phyloP scores from a whole-genome alignment of 2,329 filamentous ascomycete genomes.

The Daldinia sp. region DNA sequence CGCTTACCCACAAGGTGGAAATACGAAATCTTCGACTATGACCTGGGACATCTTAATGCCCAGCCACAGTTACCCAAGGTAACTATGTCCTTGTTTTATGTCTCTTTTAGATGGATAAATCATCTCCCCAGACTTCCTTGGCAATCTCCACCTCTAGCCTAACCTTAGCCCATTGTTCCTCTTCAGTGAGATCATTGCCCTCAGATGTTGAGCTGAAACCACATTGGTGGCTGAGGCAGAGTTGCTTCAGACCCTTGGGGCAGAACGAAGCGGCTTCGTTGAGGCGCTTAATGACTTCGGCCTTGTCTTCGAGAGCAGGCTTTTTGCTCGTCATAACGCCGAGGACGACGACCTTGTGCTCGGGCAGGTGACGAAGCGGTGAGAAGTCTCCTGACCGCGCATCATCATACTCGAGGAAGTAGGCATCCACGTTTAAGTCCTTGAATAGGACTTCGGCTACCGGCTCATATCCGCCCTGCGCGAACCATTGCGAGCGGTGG shows the following conservation, averaged over 20 bases:
- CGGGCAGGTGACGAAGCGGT: slow-evolving; percentile 65
- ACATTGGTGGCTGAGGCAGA: slow-evolving; percentile 69
- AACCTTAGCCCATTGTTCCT: slow-evolving; percentile 70
- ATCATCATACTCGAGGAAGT: slow-evolving; percentile 71
- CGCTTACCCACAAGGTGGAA: background rate
- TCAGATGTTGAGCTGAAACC: slow-evolving; percentile 69
- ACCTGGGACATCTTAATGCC: background rate
- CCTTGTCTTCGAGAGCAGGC: slow-evolving; percentile 65
- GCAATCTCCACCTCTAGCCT: slow-evolving; percentile 67
- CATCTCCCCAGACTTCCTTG: slow-evolving; percentile 67
- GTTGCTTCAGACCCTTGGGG: slow-evolving; percentile 65
- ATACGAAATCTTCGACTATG: background rate
- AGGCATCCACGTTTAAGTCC: slow-evolving; percentile 67
- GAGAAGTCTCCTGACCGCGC: slow-evolving; percentile 67
- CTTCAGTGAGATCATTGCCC: slow-evolving; percentile 67
- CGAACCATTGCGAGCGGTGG: slow-evolving; percentile 69
- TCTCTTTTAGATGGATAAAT: slow-evolving; percentile 49
- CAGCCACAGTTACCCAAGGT: background rate
- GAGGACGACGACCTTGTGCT: slow-evolving; percentile 66
- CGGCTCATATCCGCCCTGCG: slow-evolving; percentile 68
- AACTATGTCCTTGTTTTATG: background rate
- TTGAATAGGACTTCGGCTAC: slow-evolving; percentile 69
- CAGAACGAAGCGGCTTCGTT: slow-evolving; percentile 61
- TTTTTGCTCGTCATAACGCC: slow-evolving; percentile 69
- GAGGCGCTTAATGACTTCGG: slow-evolving; percentile 55